phyloP scores from a whole-genome alignment of 2,329 filamentous ascomycete species.

The Aschersonia sp. region DNA sequence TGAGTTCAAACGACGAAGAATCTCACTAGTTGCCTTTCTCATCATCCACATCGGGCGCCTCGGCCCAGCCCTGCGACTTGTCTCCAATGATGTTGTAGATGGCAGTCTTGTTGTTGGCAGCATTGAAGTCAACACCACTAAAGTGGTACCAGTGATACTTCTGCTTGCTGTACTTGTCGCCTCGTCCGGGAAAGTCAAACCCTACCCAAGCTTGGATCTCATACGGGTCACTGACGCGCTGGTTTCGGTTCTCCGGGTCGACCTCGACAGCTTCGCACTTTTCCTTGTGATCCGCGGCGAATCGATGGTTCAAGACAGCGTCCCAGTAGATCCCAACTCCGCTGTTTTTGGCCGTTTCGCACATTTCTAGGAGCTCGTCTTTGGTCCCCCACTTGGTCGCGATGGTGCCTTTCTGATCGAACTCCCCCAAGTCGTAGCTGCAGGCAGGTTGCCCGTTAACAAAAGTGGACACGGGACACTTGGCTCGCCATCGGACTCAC shows the following conservation, averaged over 20 bases:
- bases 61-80: constrained; percentile 47
- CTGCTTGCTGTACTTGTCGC: constrained; percentile 43
- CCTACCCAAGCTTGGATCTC: constrained; percentile 59
- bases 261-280: constrained; percentile 49
- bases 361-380: constrained; percentile 43
- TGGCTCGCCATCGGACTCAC: constrained; percentile 11
- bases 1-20: background rate
- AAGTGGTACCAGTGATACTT: constrained; percentile 62
- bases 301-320: constrained; percentile 61
- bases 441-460: too few species aligned
- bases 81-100: constrained; percentile 54
- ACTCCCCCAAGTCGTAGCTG: constrained; percentile 51
- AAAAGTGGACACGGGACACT: background rate
- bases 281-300: constrained; percentile 54
- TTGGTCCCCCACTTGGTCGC: constrained; percentile 58
- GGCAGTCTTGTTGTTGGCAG: constrained; percentile 39
- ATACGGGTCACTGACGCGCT: constrained; percentile 39
- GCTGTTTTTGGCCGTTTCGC: constrained; percentile 34
- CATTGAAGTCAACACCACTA: constrained; percentile 54
- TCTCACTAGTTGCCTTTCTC: constrained; percentile 47
- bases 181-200: constrained; percentile 51
- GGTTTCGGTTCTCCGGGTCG: constrained; percentile 42
- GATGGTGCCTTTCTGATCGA: constrained; percentile 52
- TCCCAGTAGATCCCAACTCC: constrained; percentile 55
- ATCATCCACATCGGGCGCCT: constrained; percentile 39